Base-by-base conservation (phyloP, 1,139 yeast genomes). In the Candida gigantensis region DNA sequence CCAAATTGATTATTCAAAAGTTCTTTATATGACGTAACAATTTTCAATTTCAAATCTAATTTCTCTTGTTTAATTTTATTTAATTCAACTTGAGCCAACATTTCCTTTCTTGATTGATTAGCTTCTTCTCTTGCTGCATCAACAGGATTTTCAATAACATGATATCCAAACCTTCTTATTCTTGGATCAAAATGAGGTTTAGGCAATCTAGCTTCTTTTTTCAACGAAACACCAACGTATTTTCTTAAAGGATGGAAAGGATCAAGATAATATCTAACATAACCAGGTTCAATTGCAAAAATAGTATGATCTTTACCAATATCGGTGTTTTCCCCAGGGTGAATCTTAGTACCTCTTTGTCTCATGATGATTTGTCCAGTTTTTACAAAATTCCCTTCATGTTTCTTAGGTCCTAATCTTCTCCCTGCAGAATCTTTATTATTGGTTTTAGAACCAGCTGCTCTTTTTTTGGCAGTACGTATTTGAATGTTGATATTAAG, bases 171-270 rank as follows among this genome's bases (percentile, higher is more conserved):
- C 60, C 97, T 74, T 65, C 98, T 79, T 18, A 78, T 70, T 34
- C 92, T 75, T 33, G 97, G 97, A 18, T 74, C 83, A 60, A 90
- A 90, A 58, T 92, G 97, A 7, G 94, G 87, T 8, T 88, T 80
- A 24, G 98, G 98, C 32, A 92, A 73, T 41, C 70, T 65, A 30
- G 77, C 65, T 4, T 81, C 84, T 45, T 74, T 73, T 32, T 69
- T 69, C 42, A 92, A 72, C 2, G 95, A 90, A 36, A 92, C 81
- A 28, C 98, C 98, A 40, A 89, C 88, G 55, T 86, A 86, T 58
- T 84, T 84, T 60, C 97, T 79, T 56, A 81, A 78, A 29, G 97
- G 97, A 56, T 92, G 98, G 72, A 90, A 90, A n/a, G 98, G 98
- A 65, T 92, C 97, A 46, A 81, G 69, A 60, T 92, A 92, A 64